Percentiles rank a stretch among this genome's conserved stretches.
These are phyloP conservation scores for Penicillium concentricum DNA, from an alignment of 2,329 filamentous ascomycete species.

Conservation along the genomic window DNA sequence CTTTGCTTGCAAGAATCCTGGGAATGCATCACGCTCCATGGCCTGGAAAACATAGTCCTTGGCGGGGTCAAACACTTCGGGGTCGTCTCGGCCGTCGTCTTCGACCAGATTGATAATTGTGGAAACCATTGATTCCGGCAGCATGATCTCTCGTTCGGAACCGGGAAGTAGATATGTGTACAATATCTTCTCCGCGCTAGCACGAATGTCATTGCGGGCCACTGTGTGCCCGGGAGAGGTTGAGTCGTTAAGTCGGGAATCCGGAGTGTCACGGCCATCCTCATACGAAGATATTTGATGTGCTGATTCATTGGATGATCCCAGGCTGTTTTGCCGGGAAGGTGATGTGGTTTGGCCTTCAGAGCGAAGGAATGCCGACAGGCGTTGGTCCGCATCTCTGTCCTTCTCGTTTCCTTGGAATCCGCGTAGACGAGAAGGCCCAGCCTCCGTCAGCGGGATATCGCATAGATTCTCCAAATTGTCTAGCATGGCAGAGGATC, in stretches of 20 bases:
- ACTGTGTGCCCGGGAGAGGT: slow-evolving; percentile 82
- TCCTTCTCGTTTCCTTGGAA: slow-evolving; percentile 62
- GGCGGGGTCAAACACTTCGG: slow-evolving; percentile 93
- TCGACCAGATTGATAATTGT: slow-evolving; percentile 87
- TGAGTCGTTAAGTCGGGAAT: slow-evolving; percentile 66
- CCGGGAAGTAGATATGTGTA: slow-evolving; percentile 94
- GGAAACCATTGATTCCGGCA: slow-evolving; percentile 81
- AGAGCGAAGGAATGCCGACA: slow-evolving; percentile 81
- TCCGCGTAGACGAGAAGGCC: slow-evolving; percentile 56
- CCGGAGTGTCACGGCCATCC: slow-evolving; percentile 56
- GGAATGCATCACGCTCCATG: slow-evolving; percentile 99
- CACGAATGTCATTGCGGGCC: slow-evolving; percentile 82
- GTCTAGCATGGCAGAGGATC: slow-evolving; percentile 78
- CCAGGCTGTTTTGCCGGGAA: slow-evolving; percentile 56
- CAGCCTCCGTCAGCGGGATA: slow-evolving; percentile 46
- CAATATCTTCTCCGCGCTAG: slow-evolving; percentile 96
- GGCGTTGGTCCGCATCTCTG: slow-evolving; percentile 78
- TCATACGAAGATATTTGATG: slow-evolving; percentile 45
- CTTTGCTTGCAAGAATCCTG: slow-evolving; percentile 91
- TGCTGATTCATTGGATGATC: slow-evolving; percentile 44
- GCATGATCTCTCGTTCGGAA: slow-evolving; percentile 93
- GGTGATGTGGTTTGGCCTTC: slow-evolving; percentile 48
- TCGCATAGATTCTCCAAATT: slow-evolving; percentile 70
- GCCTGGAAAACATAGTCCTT: slow-evolving; percentile 99
- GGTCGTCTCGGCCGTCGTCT: slow-evolving; percentile 86